A percentile compares a stretch with the other conserved stretches of the same genome.
Evolutionary conservation across 2,329 filamentous ascomycete species (phyloP).

Genomic region (Simplicillium aogashimaense): DNA sequence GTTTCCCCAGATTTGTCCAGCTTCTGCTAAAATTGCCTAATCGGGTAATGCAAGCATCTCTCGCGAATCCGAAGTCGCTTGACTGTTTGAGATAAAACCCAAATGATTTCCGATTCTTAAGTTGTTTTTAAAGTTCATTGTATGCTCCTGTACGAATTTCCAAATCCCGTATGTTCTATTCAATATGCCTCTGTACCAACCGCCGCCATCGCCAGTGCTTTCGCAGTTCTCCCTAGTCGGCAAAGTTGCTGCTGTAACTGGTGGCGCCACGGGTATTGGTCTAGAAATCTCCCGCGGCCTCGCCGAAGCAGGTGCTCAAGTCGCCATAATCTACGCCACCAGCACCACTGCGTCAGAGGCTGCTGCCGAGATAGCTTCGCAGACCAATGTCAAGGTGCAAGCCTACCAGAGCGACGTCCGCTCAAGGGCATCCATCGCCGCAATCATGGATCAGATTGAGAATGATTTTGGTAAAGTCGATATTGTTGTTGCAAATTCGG

Average conservation of each 20-base stretch:
- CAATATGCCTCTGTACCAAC: no score
- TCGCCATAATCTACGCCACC: slow-evolving; percentile 9
- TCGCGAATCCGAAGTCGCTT: no score
- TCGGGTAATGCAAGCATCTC: no score
- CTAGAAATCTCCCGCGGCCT: slow-evolving; percentile 9
- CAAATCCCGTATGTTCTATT: no score
- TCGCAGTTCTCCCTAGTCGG: neutral
- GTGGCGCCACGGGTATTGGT: slow-evolving; percentile 7
- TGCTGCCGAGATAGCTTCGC: slow-evolving; percentile 6
- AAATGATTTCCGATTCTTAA: no score
- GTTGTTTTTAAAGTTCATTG: no score
- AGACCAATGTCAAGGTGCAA: slow-evolving; percentile 12
- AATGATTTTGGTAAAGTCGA: slow-evolving; percentile 13
- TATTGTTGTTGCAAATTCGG: slow-evolving; percentile 19
- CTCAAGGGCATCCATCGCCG: slow-evolving; percentile 9
- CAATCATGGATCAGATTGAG: slow-evolving; percentile 9
- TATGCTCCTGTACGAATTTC: no score
- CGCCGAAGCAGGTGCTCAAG: slow-evolving; percentile 7
- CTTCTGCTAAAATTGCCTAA: no score
- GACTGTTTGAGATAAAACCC: no score
- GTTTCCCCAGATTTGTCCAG: no score
- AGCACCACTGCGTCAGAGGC: slow-evolving; percentile 6
- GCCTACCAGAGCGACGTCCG: slow-evolving; percentile 25
- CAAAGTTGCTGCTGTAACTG: neutral
- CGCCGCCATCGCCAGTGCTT: no score